Conservation (phyloP, 2,329 filamentous ascomycete genomes). For the Ceratocystis cubensis region DNA sequence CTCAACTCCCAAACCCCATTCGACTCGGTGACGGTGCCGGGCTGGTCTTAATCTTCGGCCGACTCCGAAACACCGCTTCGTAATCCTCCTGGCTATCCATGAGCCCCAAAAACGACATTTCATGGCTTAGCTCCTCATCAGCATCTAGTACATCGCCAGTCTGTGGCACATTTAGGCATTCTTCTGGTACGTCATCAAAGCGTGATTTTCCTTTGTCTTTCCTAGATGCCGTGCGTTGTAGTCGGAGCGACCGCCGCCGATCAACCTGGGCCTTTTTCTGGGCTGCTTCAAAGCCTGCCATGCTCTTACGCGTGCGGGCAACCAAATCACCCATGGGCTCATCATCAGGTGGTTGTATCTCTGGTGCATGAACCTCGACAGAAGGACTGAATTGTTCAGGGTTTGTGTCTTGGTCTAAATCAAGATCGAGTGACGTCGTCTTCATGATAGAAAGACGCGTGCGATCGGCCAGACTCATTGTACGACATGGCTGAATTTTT, state of each 20-base stretch:
- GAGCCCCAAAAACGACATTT: constrained; percentile 50
- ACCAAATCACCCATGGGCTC: constrained; percentile 38
- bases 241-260: constrained; percentile 35
- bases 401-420: constrained; percentile 26
- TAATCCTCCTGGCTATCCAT: constrained; percentile 59
- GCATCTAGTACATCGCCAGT: constrained; percentile 23
- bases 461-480: constrained; percentile 58
- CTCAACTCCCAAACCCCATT: constrained; percentile 14
- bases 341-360: constrained; percentile 16
- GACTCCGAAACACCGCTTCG: constrained; percentile 70
- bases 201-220: constrained; percentile 31
- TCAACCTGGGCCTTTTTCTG: constrained; percentile 49
- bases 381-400: constrained; percentile 23
- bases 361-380: constrained; percentile 20
- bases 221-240: constrained; percentile 14
- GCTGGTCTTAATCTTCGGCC: constrained; percentile 68
- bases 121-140: constrained; percentile 23
- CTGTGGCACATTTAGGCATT: constrained; percentile 21
- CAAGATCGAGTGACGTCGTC: constrained; percentile 30
- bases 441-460: constrained; percentile 70
- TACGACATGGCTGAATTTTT: constrained; percentile 37
- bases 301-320: constrained; percentile 46
- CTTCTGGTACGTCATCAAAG: constrained; percentile 33
- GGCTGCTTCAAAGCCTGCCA: constrained; percentile 49
- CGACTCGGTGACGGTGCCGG: constrained; percentile 43